Conservation (phyloP, 176 grass and related monocot species). For the Miscanthus lutarioriparius region DNA sequence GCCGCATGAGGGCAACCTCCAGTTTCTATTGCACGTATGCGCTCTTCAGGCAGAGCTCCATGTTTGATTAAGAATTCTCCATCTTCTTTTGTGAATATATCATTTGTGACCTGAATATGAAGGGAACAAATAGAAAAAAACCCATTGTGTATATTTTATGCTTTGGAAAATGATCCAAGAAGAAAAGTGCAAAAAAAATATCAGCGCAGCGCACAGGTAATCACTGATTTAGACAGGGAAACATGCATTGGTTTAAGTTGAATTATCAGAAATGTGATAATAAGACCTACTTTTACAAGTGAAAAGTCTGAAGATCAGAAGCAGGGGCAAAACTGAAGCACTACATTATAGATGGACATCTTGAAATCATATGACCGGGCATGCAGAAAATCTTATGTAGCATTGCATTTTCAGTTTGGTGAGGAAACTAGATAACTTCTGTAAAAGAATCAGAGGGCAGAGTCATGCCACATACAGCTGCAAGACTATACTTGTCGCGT, state of each 20-base stretch:
- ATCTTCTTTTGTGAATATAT: conserved; percentile 99
- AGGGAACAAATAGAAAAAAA: neutral
- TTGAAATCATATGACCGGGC: neutral
- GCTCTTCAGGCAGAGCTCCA: conserved; percentile 84
- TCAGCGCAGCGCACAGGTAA: neutral
- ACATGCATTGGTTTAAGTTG: neutral
- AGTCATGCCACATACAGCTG: conserved; percentile 61
- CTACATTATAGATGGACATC: neutral
- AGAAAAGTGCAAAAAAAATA: neutral
- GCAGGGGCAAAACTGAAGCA: neutral
- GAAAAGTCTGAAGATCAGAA: neutral
- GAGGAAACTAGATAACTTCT: conserved; percentile 6
- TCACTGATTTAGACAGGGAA: neutral
- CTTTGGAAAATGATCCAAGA: neutral
- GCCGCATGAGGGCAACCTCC: conserved; percentile 95
- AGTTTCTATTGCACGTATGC: conserved; percentile 86
- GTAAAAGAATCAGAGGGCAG: conserved; percentile 2
- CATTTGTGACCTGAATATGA: conserved; percentile 84
- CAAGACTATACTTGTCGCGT: conserved; percentile 94
- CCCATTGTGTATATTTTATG: neutral
- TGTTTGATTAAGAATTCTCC: conserved; percentile 94
- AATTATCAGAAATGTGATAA: neutral
- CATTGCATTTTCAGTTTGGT: neutral
- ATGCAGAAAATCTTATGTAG: neutral
- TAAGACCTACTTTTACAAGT: neutral